phyloP scores from a whole-genome alignment of 2,329 filamentous ascomycete genomes.

The Xylaria sp. region DNA sequence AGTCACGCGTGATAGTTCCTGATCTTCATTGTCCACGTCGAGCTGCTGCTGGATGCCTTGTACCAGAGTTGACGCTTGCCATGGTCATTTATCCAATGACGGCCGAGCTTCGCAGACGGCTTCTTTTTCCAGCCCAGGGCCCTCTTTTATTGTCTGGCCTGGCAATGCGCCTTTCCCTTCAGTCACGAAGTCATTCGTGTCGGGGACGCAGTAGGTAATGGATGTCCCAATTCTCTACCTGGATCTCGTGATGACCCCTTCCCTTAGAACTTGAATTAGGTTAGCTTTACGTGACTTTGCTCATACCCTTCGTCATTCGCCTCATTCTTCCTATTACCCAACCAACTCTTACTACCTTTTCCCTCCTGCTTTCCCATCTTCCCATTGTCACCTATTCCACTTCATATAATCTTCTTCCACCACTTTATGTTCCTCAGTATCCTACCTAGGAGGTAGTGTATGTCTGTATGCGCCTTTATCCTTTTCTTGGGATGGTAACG shows the following conservation, averaged over 20 bases:
- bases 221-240: conserved; percentile 12
- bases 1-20: conserved; percentile 35
- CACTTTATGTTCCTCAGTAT: background rate
- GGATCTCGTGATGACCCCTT: conserved; percentile 23
- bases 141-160: conserved; percentile 5
- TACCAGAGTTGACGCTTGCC: background rate
- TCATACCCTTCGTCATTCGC: conserved; percentile 31
- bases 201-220: conserved; percentile 7
- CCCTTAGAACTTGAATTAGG: too few species aligned
- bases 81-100: conserved; percentile 9
- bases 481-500: background rate
- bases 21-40: conserved; percentile 37
- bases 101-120: background rate
- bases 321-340: background rate
- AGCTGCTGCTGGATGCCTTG: conserved; percentile 27
- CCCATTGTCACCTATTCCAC: background rate
- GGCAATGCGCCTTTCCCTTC: conserved; percentile 20
- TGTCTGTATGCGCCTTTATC: background rate
- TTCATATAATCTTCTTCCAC: conserved; percentile 13
- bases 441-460: too few species aligned
- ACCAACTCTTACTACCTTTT: too few species aligned
- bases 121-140: conserved; percentile 4
- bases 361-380: background rate
- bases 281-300: conserved; percentile 31
- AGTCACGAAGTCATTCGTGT: too few species aligned